Evolutionary conservation across 2,329 filamentous ascomycete species (phyloP), one percentile per base, ranked within the genome.

Genomic region (Colletotrichum caudatum): DNA sequence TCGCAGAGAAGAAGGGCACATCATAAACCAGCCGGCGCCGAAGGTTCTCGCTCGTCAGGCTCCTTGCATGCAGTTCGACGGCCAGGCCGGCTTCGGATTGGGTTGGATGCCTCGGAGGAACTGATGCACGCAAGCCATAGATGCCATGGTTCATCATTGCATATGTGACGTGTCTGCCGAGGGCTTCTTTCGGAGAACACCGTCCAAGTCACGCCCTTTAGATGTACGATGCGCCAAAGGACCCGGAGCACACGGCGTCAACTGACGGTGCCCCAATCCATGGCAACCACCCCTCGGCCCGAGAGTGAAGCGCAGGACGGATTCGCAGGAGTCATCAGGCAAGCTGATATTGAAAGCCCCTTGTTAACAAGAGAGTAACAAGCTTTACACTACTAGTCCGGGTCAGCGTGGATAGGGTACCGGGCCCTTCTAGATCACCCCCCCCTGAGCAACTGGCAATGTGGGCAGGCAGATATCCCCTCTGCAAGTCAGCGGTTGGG

Each of bases 291-390:
- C 68, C 64, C 54, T 50, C 41, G 44, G 48, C 58, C 41, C 48
- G 50, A n/a, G 9, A 58, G 37, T 69, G 69, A 65, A 66, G 66
- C 61, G n/a, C 18, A 23, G 12, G n/a, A 44, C 59, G 41, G 3
- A 44, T 20, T 20, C 18, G 16, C 44, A 41, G 44, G 23, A 33
- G 58, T 20, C 46, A 53, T 51, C 29, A 29, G 29, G 5, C 29
- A 29, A 29, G 29, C 29, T 29, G 29, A 29, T 29, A 29, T 29
- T 29, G 29, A 29, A 29, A 29, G 3, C 29, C 29, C 29, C 29
- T 29, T 29, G 29, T 29, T 29, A 29, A 29, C 29, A 29, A 29
- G 29, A 29, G 29, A 29, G 29, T 29, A 29, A 29, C 29, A 29
- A 29, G 29, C 29, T 29, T 29, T 29, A 29, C 29, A 29, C 29